Evolutionary conservation across 768 basidiomycete genomes (phyloP), one percentile per base, ranked within the genome.

Genomic region (Nevesoporus exiguus): DNA sequence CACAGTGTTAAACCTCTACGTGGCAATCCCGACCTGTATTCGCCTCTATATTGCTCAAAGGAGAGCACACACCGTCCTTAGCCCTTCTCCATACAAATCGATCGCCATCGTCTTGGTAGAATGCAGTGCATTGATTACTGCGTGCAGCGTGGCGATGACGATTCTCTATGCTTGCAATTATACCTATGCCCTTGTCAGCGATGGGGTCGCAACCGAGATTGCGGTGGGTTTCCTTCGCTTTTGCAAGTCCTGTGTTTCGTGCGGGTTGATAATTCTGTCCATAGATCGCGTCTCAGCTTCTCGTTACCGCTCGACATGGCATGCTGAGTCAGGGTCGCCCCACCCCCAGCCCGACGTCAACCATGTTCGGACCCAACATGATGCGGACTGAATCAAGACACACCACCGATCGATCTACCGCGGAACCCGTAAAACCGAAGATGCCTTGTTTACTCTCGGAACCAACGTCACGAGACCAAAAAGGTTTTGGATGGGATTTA

Each of bases 101-200:
- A n/a, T 46, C 37, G 49, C 36, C 25, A 47, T 66, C 39, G 40
- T 66, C 47, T 7, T 58, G 15, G 50, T 66, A 5, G 65, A 66
- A 47, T 68, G 61, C 5, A 52, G 61, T 13, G 46, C 58, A 1
- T 39, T 66, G 29, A 43, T 63, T 2, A 56, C 56, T 1, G 14
- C 33, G 8, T 51, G 44, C 21, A 50, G 50, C 5, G 7, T 54
- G n/a, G 19, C 21, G 8, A 60, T 63, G 58, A 39, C 48, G 30
- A 21, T 60, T 9, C 40, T 66, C 24, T 57, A 56, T 13, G 37
- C 46, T 13, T 10, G 15, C 8, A 31, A 40, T 3, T 54, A 42
- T 43, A 1, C 17, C 0, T 43, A 50, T 15, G 56, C 51, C 2
- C 2, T 53, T 13, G 25, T 36, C 19, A 49, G 46, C 14, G 10